phyloP scores from a whole-genome alignment of 2,329 filamentous ascomycete species.

The Polytolypa hystricis region DNA sequence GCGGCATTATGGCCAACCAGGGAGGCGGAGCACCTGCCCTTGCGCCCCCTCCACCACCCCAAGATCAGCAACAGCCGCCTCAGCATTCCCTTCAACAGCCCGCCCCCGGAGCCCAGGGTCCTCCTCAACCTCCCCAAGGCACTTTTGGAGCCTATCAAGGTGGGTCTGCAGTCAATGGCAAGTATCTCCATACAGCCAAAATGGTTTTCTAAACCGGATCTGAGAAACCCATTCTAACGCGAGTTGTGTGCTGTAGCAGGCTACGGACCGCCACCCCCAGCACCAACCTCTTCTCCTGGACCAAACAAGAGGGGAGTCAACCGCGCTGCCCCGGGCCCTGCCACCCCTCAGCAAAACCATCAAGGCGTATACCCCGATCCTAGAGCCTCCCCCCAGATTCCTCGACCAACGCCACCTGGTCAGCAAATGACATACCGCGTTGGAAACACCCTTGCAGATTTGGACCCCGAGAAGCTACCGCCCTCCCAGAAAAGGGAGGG shows the following conservation, averaged over 20 bases:
- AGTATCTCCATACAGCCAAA: slow-evolving; percentile 18
- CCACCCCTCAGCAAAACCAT: slow-evolving; percentile 85
- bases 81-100: slow-evolving; percentile 50
- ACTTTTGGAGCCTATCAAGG: slow-evolving; percentile 61
- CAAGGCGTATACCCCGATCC: slow-evolving; percentile 76
- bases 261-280: slow-evolving; percentile 73
- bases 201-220: slow-evolving; percentile 1
- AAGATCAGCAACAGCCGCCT: slow-evolving; percentile 50
- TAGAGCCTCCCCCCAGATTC: slow-evolving; percentile 73
- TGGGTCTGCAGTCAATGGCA: slow-evolving; percentile 51
- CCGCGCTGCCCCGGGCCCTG: slow-evolving; percentile 54
- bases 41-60: slow-evolving; percentile 62
- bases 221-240: background rate
- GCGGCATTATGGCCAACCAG: slow-evolving; percentile 87
- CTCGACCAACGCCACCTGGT: slow-evolving; percentile 62
- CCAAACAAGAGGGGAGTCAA: slow-evolving; percentile 63
- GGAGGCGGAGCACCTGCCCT: slow-evolving; percentile 76
- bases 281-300: slow-evolving; percentile 76
- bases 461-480: slow-evolving; percentile 76
- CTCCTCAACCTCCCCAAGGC: slow-evolving; percentile 60
- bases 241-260: slow-evolving; percentile 33
- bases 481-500: slow-evolving; percentile 80
- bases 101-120: slow-evolving; percentile 47
- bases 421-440: slow-evolving; percentile 41
- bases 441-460: slow-evolving; percentile 66